Conservation (phyloP, 108 stramenopile species). For the Fragilaria radians region DNA sequence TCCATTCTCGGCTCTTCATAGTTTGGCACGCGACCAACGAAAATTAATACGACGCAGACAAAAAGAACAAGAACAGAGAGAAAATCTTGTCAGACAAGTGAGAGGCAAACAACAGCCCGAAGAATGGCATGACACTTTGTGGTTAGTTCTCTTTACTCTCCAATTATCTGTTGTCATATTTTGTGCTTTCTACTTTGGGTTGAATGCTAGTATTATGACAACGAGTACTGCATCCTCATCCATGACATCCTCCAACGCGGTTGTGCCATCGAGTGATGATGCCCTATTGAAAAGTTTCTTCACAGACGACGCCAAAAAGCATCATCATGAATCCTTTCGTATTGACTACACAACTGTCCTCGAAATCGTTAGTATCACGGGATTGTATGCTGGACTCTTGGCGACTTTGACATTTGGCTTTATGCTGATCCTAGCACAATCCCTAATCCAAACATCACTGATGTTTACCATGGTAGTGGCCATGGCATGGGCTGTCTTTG, state of each 20-base stretch:
- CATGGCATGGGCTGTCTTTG: constrained; percentile 33
- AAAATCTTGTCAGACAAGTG: background rate
- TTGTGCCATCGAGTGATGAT: background rate
- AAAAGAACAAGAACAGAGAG: background rate
- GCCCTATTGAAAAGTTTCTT: too few relatives aligned
- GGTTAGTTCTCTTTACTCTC: background rate
- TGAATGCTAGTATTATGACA: background rate
- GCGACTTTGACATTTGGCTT: constrained; percentile 31
- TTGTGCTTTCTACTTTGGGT: background rate
- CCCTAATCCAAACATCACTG: constrained; percentile 36
- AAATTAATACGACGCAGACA: background rate
- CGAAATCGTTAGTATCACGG: constrained; percentile 18
- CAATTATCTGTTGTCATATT: background rate
- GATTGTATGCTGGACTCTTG: constrained; percentile 25
- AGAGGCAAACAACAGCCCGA: background rate
- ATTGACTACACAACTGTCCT: constrained; percentile 40
- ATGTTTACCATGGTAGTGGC: constrained; percentile 25
- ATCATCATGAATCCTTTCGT: constrained; percentile 13
- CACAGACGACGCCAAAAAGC: too few relatives aligned
- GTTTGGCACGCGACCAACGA: background rate
- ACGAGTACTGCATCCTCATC: background rate
- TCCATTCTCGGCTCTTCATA: background rate
- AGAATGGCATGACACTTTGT: background rate
- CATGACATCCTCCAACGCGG: background rate
- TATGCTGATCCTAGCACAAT: constrained; percentile 35